Conservation (phyloP, 2,329 filamentous ascomycete species). For the Monosporascus sp. region DNA sequence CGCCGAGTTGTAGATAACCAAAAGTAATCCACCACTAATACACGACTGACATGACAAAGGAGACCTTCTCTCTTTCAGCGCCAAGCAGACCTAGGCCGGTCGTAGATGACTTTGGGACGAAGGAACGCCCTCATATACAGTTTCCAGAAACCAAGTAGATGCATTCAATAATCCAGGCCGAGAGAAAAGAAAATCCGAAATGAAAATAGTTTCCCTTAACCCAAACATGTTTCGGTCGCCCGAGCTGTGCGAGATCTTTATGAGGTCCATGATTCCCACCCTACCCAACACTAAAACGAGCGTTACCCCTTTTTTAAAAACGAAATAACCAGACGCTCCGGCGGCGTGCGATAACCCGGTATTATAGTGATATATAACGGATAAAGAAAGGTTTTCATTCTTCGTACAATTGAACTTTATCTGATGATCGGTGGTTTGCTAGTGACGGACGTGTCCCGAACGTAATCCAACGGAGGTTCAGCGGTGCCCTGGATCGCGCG, state of each 20-base stretch:
- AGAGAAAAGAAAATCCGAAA: slow-evolving; percentile 11
- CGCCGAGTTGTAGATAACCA: neutral
- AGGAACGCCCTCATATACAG: neutral
- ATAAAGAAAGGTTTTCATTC: neutral
- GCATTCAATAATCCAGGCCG: slow-evolving; percentile 3
- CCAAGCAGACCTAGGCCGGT: neutral
- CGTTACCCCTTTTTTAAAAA: neutral
- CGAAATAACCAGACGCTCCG: slow-evolving; percentile 2
- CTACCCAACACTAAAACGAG: slow-evolving; percentile 10
- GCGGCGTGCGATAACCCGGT: slow-evolving; percentile 8
- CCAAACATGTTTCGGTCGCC: slow-evolving; percentile 20
- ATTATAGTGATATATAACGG: neutral
- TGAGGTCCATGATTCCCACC: slow-evolving; percentile 5
- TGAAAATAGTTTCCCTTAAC: slow-evolving; percentile 6
- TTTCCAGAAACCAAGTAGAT: slow-evolving; percentile 4
- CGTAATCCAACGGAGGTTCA: slow-evolving; percentile 7
- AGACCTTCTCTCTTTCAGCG: neutral
- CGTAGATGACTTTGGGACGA: neutral
- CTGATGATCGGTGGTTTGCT: neutral
- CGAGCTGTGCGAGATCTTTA: slow-evolving; percentile 21
- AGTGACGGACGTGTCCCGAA: slow-evolving; percentile 13
- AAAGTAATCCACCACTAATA: neutral
- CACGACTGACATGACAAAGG: neutral
- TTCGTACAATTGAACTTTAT: neutral
- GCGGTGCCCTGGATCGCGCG: slow-evolving; percentile 17